Base-by-base conservation (phyloP, 495 filamentous ascomycete species). In the Aspergillus panamensis region DNA sequence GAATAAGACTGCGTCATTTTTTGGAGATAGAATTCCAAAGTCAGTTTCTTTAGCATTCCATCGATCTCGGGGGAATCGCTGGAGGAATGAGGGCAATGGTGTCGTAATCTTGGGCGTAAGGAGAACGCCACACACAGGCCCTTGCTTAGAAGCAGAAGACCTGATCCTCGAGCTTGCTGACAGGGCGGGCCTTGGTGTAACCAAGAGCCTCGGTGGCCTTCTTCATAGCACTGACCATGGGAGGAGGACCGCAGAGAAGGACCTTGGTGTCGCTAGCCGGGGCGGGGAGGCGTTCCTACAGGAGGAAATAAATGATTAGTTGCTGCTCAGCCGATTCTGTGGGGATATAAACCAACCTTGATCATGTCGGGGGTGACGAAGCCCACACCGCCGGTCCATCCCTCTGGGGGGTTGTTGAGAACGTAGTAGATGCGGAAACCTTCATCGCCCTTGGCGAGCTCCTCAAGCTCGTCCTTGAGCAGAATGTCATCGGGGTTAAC, bases 201-300 rank as follows among this genome's bases (percentile, higher is more conserved):
- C 94, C 94, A 8, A 97, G 80, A 59, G 82, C 80, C 70, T 92
- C 91, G 55, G 91, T 87, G 8, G 90, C 83, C 84, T 97, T 97
- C 87, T 98, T 98, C 79, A 98, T 90, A 12, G 93, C 94, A 68
- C 86, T 87, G 59, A 98, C 82, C 94, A 98, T 98, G 30, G 92
- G 93, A 20, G 94, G 94, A 8, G 94, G 94, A 25, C 94, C 94
- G 69, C 94, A 98, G 49, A 98, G 81, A n/a, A 98, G 81, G 55
- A 98, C 81, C 84, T 97, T 97, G 77, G 96, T 84, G 69, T 97
- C 92, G 19, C 73, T 72, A 55, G 89, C 90, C 8, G 94, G 87
- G 64, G 89, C 84, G 42, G 94, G 91, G 58, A 96, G 80, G 67
- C 81, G 85, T 80, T 90, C 87, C 87, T 88, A 31, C 7, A 30